These are phyloP conservation scores for Nematocida homosporus DNA, from an alignment of 371 early-diverging fungal species.

Conservation along the genomic window DNA sequence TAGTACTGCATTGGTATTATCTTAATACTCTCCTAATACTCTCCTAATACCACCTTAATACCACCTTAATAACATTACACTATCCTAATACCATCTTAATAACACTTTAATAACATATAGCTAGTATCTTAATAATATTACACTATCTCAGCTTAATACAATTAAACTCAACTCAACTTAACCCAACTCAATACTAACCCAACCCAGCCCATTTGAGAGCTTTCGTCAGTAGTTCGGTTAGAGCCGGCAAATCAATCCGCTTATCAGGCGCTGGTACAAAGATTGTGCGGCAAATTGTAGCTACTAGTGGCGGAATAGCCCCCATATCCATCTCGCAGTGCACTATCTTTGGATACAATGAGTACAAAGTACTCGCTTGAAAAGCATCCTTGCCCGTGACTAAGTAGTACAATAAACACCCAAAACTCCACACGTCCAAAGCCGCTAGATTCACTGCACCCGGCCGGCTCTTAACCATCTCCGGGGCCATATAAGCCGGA, in stretches of 20 bases:
- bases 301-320: not conserved
- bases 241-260: conserved; percentile 2
- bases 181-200: not conserved
- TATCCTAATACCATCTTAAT: no score
- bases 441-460: not conserved
- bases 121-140: no score
- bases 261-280: conserved; percentile 7
- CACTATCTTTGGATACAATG: conserved; percentile 49
- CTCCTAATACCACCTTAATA: no score
- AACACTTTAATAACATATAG: no score
- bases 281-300: not conserved
- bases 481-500: conserved; percentile 54
- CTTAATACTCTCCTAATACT: no score
- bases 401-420: conserved; percentile 55
- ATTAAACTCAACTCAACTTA: no score
- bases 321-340: conserved; percentile 39
- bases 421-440: conserved; percentile 55
- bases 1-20: no score
- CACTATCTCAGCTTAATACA: no score
- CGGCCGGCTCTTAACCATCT: conserved; percentile 15
- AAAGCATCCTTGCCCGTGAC: conserved; percentile 39
- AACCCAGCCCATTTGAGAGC: not conserved
- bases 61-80: no score
- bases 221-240: not conserved
- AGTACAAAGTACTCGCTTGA: conserved; percentile 37